These are phyloP conservation scores for Seiridium cupressi DNA, from an alignment of 2,329 filamentous ascomycete species.

Conservation along the genomic window DNA sequence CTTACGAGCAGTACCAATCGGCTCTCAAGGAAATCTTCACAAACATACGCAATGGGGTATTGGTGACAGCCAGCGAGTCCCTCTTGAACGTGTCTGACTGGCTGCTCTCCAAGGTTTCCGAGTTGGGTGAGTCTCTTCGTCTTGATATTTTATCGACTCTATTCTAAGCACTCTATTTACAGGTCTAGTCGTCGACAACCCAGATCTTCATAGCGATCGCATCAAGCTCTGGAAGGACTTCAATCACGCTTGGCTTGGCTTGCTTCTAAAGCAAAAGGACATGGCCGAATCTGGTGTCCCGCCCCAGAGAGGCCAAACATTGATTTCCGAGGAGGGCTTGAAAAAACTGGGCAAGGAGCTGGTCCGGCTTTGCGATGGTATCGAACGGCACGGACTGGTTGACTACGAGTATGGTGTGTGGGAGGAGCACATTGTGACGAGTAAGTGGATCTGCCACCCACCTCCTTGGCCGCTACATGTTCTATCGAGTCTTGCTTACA, in stretches of 20 bases:
- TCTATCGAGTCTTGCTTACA: background rate
- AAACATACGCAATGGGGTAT: slow-evolving; percentile 56
- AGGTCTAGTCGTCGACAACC: slow-evolving; percentile 86
- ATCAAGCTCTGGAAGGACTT: slow-evolving; percentile 91
- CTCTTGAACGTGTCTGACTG: slow-evolving; percentile 53
- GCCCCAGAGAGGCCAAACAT: slow-evolving; percentile 54
- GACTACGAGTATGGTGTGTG: slow-evolving; percentile 97
- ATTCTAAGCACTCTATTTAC: slow-evolving; percentile 21
- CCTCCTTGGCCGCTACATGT: background rate
- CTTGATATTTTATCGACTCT: slow-evolving; percentile 14
- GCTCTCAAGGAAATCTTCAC: slow-evolving; percentile 69
- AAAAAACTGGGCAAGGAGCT: slow-evolving; percentile 81
- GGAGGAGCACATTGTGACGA: slow-evolving; percentile 85
- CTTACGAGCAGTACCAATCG: slow-evolving; percentile 64
- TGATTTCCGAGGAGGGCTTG: slow-evolving; percentile 68
- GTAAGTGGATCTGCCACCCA: slow-evolving; percentile 51
- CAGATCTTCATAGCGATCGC: slow-evolving; percentile 70
- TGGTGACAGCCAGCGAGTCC: slow-evolving; percentile 51
- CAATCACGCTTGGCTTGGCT: slow-evolving; percentile 85
- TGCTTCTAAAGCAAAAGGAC: slow-evolving; percentile 82
- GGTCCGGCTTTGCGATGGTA: slow-evolving; percentile 76
- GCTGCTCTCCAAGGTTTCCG: slow-evolving; percentile 53
- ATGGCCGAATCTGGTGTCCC: slow-evolving; percentile 61
- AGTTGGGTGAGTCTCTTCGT: slow-evolving; percentile 46
- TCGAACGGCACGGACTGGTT: slow-evolving; percentile 90